These are phyloP conservation scores for Lignosus rhinocerotis DNA, from an alignment of 1,284 basidiomycete species.

Conservation along the genomic window DNA sequence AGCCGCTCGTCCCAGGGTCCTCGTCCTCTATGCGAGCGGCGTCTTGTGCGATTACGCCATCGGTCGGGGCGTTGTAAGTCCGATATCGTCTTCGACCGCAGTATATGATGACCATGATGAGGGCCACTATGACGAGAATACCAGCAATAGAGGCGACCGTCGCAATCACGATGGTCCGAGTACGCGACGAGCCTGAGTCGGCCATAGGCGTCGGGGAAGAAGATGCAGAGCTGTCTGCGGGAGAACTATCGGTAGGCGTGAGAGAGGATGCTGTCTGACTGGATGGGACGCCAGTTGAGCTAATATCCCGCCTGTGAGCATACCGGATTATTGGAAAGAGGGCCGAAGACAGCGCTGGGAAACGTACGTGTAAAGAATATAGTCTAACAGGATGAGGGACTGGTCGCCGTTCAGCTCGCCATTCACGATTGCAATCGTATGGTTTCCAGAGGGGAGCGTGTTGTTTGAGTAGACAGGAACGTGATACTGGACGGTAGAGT, in stretches of 20 bases:
- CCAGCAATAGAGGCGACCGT: slow-evolving; percentile 15
- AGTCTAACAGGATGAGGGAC: slow-evolving; percentile 25
- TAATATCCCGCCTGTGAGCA: slow-evolving; percentile 11
- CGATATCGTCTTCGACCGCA: slow-evolving; percentile 10
- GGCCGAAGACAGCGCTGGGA: not conserved
- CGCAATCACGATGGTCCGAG: slow-evolving; percentile 21
- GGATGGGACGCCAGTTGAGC: not conserved
- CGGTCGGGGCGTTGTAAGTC: slow-evolving; percentile 10
- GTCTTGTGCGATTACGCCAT: slow-evolving; percentile 8
- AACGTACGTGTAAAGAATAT: slow-evolving; percentile 27
- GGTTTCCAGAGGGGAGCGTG: slow-evolving; percentile 24
- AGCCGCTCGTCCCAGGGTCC: slow-evolving; percentile 23
- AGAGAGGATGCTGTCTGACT: not conserved
- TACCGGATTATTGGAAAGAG: not conserved
- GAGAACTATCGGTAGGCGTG: not conserved
- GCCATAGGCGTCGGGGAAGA: not conserved
- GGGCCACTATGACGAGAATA: slow-evolving; percentile 7
- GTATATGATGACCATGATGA: slow-evolving; percentile 8
- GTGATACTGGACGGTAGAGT: slow-evolving; percentile 29
- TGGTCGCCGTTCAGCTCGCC: slow-evolving; percentile 12
- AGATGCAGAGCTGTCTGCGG: not conserved
- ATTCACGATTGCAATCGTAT: slow-evolving; percentile 22
- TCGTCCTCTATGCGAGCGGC: slow-evolving; percentile 18
- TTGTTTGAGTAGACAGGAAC: slow-evolving; percentile 36
- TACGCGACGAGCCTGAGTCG: slow-evolving; percentile 5